Conservation (phyloP, 495 filamentous ascomycete genomes). For the Alectoria sarmentosa region DNA sequence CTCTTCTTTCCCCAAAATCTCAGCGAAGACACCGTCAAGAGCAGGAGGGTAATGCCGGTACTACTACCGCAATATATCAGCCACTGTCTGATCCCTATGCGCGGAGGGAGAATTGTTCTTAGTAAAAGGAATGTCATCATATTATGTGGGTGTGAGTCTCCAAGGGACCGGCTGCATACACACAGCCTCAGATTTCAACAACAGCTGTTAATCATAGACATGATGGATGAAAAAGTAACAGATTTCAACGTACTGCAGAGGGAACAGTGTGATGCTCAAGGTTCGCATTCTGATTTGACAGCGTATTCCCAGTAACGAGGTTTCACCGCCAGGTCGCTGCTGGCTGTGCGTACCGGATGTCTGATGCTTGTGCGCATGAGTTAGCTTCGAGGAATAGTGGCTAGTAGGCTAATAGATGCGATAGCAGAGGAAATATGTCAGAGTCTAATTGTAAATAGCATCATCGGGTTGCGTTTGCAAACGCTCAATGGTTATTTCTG, state of each 20-base stretch:
- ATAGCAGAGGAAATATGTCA: background rate
- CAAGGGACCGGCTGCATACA: slow-evolving; percentile 12
- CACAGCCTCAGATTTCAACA: slow-evolving; percentile 21
- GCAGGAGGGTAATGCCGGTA: background rate
- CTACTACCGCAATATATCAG: background rate
- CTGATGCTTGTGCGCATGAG: background rate
- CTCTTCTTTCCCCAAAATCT: background rate
- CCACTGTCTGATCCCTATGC: background rate
- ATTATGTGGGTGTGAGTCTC: slow-evolving; percentile 19
- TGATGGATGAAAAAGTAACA: background rate
- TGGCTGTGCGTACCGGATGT: background rate
- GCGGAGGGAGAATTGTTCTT: background rate
- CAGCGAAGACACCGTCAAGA: background rate
- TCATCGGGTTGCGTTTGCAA: slow-evolving; percentile 18
- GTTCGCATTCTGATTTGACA: too few species aligned
- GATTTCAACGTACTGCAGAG: too few species aligned
- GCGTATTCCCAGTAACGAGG: too few species aligned
- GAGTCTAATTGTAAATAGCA: slow-evolving; percentile 23
- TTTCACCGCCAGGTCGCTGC: background rate
- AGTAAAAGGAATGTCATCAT: slow-evolving; percentile 2
- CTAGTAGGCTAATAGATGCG: background rate
- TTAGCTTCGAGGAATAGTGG: background rate
- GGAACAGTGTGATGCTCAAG: too few species aligned
- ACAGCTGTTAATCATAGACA: slow-evolving; percentile 17
- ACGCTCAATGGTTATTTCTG: slow-evolving; percentile 19